Evolutionary conservation across 495 filamentous ascomycete genomes (phyloP).

Genomic region (Trypethelium eluteriae): DNA sequence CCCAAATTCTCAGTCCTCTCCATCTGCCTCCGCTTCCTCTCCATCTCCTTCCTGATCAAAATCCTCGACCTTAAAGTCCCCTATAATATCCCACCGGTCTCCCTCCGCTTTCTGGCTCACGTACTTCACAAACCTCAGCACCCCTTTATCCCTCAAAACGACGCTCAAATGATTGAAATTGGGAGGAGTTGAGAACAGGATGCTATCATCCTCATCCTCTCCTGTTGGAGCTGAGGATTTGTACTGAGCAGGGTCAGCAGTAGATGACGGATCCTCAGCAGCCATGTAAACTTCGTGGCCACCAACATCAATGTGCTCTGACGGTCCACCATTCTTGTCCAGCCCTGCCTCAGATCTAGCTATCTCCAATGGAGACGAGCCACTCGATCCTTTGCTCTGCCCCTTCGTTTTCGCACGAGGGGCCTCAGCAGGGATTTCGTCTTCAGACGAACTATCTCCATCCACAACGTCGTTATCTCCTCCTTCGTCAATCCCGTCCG

Average conservation of each 20-base stretch:
- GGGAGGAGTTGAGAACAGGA: conserved; percentile 81
- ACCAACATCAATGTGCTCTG: conserved; percentile 55
- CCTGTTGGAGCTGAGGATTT: conserved; percentile 44
- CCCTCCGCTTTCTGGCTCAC: conserved; percentile 72
- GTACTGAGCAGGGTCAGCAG: conserved; percentile 68
- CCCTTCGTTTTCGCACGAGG: background rate
- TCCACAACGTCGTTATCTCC: conserved; percentile 7
- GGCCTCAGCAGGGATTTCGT: background rate
- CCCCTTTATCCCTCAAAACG: conserved; percentile 78
- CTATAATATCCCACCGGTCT: conserved; percentile 88
- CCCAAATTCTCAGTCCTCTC: background rate
- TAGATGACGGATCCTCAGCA: conserved; percentile 57
- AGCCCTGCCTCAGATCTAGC: background rate
- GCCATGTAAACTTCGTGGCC: conserved; percentile 93
- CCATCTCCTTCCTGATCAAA: conserved; percentile 28
- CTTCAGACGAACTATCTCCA: background rate
- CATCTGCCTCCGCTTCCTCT: conserved; percentile 24
- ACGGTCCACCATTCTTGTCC: conserved; percentile 22
- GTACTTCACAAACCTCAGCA: conserved; percentile 93
- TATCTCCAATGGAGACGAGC: conserved; percentile 11
- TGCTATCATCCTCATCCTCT: conserved; percentile 72
- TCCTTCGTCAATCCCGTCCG: conserved; percentile 20
- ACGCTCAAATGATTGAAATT: conserved; percentile 85
- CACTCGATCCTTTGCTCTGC: background rate
- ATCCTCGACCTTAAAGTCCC: conserved; percentile 49